Evolutionary conservation across 441 rosid species (phyloP).

Genomic region (Melastoma candidum): DNA sequence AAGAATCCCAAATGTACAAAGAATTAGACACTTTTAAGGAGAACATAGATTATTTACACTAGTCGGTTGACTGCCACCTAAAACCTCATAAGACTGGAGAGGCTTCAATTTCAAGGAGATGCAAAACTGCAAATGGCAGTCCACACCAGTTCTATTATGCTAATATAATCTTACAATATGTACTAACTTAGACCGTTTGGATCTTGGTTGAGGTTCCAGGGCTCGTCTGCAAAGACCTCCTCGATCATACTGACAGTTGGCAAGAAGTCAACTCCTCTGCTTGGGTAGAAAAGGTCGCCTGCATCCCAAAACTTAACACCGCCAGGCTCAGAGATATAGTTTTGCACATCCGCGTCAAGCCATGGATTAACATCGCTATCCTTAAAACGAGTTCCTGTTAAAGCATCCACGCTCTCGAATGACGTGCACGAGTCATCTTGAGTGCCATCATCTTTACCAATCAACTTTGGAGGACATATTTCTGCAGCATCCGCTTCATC

Average conservation of each 20-base stretch:
- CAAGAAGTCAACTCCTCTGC: slow-evolving; percentile 35
- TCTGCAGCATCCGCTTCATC: slow-evolving; percentile 21
- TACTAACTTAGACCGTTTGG: slow-evolving; percentile 15
- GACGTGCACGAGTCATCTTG: slow-evolving; percentile 52
- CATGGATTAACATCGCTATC: slow-evolving; percentile 22
- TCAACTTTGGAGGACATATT: slow-evolving; percentile 13
- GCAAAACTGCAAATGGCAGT: too few species aligned
- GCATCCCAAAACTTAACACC: slow-evolving; percentile 45
- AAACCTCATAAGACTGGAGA: too few species aligned
- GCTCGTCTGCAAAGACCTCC: slow-evolving; percentile 44
- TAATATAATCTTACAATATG: background rate
- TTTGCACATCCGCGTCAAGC: slow-evolving; percentile 27
- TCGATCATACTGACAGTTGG: slow-evolving; percentile 49
- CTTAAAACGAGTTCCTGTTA: slow-evolving; percentile 20
- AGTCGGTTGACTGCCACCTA: too few species aligned
- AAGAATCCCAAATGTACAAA: too few species aligned
- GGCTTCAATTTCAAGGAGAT: too few species aligned
- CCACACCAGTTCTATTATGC: too few species aligned
- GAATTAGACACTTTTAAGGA: too few species aligned
- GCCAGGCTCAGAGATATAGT: slow-evolving; percentile 36
- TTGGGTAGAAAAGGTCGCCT: slow-evolving; percentile 17
- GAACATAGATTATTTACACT: too few species aligned
- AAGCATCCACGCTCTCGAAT: slow-evolving; percentile 32
- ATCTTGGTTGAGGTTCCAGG: slow-evolving; percentile 27
- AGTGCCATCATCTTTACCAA: slow-evolving; percentile 10